A percentile compares a stretch with the other conserved stretches of the same genome.
These are phyloP conservation scores for Tetracentron sinense DNA, from an alignment of 164 flowering plant species.

Conservation along the genomic window DNA sequence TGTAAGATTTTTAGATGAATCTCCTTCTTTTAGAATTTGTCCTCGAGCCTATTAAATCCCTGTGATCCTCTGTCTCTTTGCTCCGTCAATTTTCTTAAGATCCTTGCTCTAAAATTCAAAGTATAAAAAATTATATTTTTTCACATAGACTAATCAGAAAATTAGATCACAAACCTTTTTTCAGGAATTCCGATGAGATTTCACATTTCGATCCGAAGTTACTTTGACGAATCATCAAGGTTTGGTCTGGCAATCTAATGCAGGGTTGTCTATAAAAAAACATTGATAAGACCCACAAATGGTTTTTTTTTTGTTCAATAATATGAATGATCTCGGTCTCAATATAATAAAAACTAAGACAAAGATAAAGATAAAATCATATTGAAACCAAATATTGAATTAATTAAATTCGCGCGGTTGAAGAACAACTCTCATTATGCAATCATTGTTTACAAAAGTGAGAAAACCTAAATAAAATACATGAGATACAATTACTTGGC, in stretches of 20 bases:
- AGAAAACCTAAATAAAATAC: no score
- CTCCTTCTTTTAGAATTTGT: constrained; percentile 98
- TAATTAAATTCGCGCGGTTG: no score
- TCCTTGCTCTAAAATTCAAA: constrained; percentile 75
- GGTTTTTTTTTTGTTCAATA: no score
- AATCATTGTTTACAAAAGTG: no score
- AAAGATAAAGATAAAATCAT: no score
- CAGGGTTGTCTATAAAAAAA: constrained; percentile 93
- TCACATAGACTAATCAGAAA: neutral
- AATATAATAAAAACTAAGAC: no score
- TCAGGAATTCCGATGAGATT: constrained; percentile 60
- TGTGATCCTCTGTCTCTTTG: constrained; percentile 45
- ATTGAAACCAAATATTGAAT: no score
- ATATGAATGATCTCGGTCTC: no score
- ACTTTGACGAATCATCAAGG: constrained; percentile 76
- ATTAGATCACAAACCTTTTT: constrained; percentile 46
- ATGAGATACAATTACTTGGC: no score
- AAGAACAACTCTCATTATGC: no score
- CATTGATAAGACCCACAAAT: constrained; percentile 96
- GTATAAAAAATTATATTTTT: no score
- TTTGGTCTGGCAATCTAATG: constrained; percentile 98
- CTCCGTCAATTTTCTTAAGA: constrained; percentile 89
- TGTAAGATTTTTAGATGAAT: constrained; percentile 95
- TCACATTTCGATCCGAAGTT: constrained; percentile 91
- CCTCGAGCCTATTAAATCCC: constrained; percentile 73